These are phyloP conservation scores for Polyporus tsugae DNA, from an alignment of 1,284 basidiomycete genomes.

Conservation along the genomic window DNA sequence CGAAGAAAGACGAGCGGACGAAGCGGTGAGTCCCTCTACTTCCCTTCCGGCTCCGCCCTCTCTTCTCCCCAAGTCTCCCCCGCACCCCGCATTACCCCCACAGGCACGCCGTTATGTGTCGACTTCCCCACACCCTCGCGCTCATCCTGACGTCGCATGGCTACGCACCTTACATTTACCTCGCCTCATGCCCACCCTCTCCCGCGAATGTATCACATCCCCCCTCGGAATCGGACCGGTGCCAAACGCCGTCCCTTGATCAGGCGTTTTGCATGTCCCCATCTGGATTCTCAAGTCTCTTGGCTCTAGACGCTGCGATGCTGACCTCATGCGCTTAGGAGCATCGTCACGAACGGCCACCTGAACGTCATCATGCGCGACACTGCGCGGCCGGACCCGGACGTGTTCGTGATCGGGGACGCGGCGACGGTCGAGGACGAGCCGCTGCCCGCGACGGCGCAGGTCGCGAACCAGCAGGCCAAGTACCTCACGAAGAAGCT, in stretches of 20 bases:
- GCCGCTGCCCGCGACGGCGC: slow-evolving; percentile 84
- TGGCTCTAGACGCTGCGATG: no score
- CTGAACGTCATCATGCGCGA: slow-evolving; percentile 68
- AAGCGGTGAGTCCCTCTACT: slow-evolving; percentile 53
- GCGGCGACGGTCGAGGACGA: slow-evolving; percentile 68
- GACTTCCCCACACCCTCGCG: slow-evolving; percentile 5
- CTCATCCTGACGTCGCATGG: slow-evolving; percentile 5
- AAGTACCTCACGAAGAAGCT: slow-evolving; percentile 77
- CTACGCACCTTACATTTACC: slow-evolving; percentile 1
- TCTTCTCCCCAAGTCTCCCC: not conserved
- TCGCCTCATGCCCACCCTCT: not conserved
- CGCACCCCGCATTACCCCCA: slow-evolving; percentile 8
- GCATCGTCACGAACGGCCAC: slow-evolving; percentile 67
- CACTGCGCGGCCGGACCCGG: slow-evolving; percentile 64
- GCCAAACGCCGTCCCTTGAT: not conserved
- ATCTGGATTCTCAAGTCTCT: not conserved
- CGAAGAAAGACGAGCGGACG: slow-evolving; percentile 70
- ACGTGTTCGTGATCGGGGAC: slow-evolving; percentile 89
- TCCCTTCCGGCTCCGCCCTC: not conserved
- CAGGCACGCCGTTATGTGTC: not conserved
- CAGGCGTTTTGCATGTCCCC: not conserved
- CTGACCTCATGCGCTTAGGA: slow-evolving; percentile 39
- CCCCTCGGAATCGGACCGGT: slow-evolving; percentile 3
- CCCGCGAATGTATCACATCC: not conserved
- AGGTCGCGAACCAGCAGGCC: slow-evolving; percentile 87